Conservation (phyloP, 768 basidiomycete genomes). For the Mycena galopus region DNA sequence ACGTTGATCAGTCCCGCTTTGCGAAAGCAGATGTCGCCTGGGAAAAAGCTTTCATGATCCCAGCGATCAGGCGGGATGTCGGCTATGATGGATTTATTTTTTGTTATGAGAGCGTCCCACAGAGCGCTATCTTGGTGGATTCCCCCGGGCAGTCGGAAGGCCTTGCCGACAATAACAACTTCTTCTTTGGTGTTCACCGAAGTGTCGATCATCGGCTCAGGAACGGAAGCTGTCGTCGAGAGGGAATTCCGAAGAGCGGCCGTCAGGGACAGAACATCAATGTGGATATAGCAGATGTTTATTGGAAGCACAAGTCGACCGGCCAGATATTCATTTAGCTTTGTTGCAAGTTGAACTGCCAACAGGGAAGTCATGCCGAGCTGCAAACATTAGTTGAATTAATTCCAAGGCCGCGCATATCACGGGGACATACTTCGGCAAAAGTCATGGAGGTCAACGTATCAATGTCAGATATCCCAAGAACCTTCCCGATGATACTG, state of each 20-base stretch:
- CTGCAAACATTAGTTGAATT: slow-evolving; percentile 5
- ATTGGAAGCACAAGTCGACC: slow-evolving; percentile 14
- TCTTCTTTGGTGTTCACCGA: slow-evolving; percentile 14
- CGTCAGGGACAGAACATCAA: slow-evolving; percentile 4
- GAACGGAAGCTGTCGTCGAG: background rate
- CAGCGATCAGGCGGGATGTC: slow-evolving; percentile 31
- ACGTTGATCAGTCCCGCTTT: slow-evolving; percentile 30
- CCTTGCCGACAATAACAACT: slow-evolving; percentile 35
- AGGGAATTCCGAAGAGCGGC: slow-evolving; percentile 4
- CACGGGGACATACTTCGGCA: slow-evolving; percentile 18
- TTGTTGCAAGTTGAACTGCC: slow-evolving; percentile 13
- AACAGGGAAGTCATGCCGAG: slow-evolving; percentile 29
- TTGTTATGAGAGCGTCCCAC: slow-evolving; percentile 27
- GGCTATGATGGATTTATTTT: slow-evolving; percentile 14
- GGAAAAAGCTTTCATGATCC: slow-evolving; percentile 33
- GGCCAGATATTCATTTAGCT: slow-evolving; percentile 16
- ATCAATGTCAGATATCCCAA: slow-evolving; percentile 10
- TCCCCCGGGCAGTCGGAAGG: slow-evolving; percentile 33
- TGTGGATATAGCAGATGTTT: slow-evolving; percentile 31
- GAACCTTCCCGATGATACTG: slow-evolving; percentile 6
- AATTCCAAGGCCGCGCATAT: background rate
- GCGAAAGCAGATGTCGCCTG: slow-evolving; percentile 25
- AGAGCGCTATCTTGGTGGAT: slow-evolving; percentile 13
- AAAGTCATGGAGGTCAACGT: slow-evolving; percentile 25
- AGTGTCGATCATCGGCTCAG: background rate